Base-by-base conservation (phyloP, 2,329 filamentous ascomycete species). In the Aspergillus jensenii region DNA sequence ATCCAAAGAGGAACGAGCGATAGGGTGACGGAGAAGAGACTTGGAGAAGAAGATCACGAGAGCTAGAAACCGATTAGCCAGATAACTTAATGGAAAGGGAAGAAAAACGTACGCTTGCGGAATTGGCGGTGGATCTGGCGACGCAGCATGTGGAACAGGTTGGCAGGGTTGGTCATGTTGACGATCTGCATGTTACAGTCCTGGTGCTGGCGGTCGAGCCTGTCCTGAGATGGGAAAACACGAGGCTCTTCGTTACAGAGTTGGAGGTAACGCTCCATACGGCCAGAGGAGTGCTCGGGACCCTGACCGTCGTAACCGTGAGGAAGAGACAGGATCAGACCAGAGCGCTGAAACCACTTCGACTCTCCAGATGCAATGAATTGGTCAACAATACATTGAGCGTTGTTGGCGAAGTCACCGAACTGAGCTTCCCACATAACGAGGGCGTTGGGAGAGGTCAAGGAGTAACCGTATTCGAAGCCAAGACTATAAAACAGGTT, bases 381-480 rank as follows among this genome's bases (percentile, higher is more conserved):
- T 79, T 99, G 95, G 76, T 99, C 95, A 72, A 99, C 96, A 78
- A 99, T 96, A 76, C 92, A 96, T 80, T 99, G 95, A 44, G 95
- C 93, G 72, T 97, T 99, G 85, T 99, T 99, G 83, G 95, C 95
- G 71, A 99, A 99, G 79, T 99, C 95, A 83, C 95, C 95, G 71
- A 99, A 99, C 78, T 99, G 95, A 39, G 95, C 95, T 81, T 99
- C 95, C 95, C 95, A 99, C 87, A 99, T 96, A 68, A 99, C 93
- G 25, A 99, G 86, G 39, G 95, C 93, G 74, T 97, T 96, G 58
- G 95, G 95, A 31, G 95, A 98, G 27, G 93, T 96, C 60, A 99
- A 81, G 3, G 95, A 99, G 82, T 99, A 99, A 60, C 95, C 95
- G 71, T 99, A 99, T 79, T 99, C 95, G 75, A 99, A 99, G 54